Conservation (phyloP, 2,329 filamentous ascomycete genomes). For the Diaporthe citri region DNA sequence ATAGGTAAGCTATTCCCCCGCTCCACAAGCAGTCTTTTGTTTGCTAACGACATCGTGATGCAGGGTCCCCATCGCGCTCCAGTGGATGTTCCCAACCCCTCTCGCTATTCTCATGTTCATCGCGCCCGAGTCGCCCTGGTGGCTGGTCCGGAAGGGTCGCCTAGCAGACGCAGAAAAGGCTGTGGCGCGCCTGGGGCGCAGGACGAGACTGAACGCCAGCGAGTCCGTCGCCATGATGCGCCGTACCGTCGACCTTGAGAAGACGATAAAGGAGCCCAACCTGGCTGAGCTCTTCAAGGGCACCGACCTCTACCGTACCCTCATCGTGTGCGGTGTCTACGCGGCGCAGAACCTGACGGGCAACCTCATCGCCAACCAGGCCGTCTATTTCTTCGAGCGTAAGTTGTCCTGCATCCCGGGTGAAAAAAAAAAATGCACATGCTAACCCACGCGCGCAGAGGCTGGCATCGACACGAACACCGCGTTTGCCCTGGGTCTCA, state of each 20-base stretch:
- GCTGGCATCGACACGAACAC: slow-evolving; percentile 67
- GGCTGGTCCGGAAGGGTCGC: slow-evolving; percentile 66
- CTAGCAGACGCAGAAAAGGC: slow-evolving; percentile 59
- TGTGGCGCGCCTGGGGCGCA: slow-evolving; percentile 63
- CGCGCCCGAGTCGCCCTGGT: slow-evolving; percentile 67
- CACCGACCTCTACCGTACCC: slow-evolving; percentile 65
- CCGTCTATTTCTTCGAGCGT: slow-evolving; percentile 71
- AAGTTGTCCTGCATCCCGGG: slow-evolving; percentile 44
- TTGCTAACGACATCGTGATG: slow-evolving; percentile 41
- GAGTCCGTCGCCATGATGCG: slow-evolving; percentile 71
- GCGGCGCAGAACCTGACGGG: slow-evolving; percentile 72
- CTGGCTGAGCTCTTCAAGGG: slow-evolving; percentile 66
- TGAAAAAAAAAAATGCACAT: background rate
- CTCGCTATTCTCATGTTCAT: slow-evolving; percentile 63
- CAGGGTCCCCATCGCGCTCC: slow-evolving; percentile 66
- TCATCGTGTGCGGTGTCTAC: slow-evolving; percentile 69
- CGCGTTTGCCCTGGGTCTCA: slow-evolving; percentile 73
- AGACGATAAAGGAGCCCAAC: slow-evolving; percentile 59
- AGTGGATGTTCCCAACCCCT: slow-evolving; percentile 71
- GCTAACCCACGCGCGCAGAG: slow-evolving; percentile 55
- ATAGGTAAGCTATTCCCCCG: slow-evolving; percentile 54
- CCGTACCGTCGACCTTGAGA: slow-evolving; percentile 68
- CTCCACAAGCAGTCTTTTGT: background rate
- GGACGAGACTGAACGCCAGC: slow-evolving; percentile 50
- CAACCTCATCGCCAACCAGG: slow-evolving; percentile 73